phyloP scores from a whole-genome alignment of 176 grass and related monocot genomes.

The Eleusine indica region DNA sequence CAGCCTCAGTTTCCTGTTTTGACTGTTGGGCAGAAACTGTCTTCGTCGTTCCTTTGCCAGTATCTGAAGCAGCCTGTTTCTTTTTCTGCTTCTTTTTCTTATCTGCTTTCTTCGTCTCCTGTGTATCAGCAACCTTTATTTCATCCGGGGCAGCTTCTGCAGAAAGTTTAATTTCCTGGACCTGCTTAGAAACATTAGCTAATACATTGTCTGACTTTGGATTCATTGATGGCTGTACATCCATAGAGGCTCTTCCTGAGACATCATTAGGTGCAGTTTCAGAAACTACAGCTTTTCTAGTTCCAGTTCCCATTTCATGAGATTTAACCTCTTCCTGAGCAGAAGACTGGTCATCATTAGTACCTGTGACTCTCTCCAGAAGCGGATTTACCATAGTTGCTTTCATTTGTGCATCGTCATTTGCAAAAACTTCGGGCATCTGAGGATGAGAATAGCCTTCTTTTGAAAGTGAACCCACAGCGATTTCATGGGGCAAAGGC shows the following conservation, averaged over 20 bases:
- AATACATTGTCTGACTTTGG: constrained; percentile 33
- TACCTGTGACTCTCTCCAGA: constrained; percentile 35
- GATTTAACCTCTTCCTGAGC: neutral
- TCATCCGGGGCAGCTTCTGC: constrained; percentile 45
- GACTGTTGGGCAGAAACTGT: constrained; percentile 41
- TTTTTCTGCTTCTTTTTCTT: constrained; percentile 99
- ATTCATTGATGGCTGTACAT: constrained; percentile 20
- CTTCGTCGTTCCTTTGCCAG: constrained; percentile 60
- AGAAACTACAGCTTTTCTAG: constrained; percentile 23
- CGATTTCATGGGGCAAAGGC: constrained; percentile 51
- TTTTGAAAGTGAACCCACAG: constrained; percentile 47
- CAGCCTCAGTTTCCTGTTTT: constrained; percentile 53
- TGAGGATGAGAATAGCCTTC: constrained; percentile 40
- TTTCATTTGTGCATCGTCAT: constrained; percentile 20
- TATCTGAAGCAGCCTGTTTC: constrained; percentile 54
- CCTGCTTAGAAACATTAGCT: constrained; percentile 40
- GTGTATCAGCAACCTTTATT: constrained; percentile 49
- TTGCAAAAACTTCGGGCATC: constrained; percentile 38
- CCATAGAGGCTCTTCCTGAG: constrained; percentile 13
- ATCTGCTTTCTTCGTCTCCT: constrained; percentile 76
- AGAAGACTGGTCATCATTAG: neutral
- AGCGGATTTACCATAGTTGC: constrained; percentile 27
- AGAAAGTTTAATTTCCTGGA: constrained; percentile 53
- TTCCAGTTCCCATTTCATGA: constrained; percentile 10
- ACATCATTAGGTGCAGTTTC: constrained; percentile 31